A percentile compares a stretch with the other conserved stretches of the same genome.
Evolutionary conservation across 768 basidiomycete genomes (phyloP).

Genomic region (Hypsizygus marmoreus): DNA sequence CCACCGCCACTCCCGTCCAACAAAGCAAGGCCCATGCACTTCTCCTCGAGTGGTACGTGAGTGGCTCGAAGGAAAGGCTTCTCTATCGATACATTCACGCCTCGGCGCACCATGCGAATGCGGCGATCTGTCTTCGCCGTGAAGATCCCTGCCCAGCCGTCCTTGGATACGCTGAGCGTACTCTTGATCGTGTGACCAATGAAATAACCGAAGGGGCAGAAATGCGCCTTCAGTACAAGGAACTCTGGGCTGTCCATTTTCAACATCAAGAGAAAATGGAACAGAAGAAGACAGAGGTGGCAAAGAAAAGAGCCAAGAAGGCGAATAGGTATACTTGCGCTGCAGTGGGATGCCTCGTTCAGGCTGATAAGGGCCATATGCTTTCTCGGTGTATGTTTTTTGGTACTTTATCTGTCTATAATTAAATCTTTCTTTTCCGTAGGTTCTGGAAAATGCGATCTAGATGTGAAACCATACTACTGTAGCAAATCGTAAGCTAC

Average conservation of each 20-base stretch:
- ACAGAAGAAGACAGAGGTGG: conserved; percentile 17
- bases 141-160: conserved; percentile 17
- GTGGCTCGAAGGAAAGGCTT: not conserved
- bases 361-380: conserved; percentile 27
- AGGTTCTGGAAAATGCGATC: conserved; percentile 32
- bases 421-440: not conserved
- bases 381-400: conserved; percentile 23
- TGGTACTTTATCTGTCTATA: not conserved
- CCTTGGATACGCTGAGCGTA: conserved; percentile 19
- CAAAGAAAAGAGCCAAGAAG: conserved; percentile 24
- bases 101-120: conserved; percentile 22
- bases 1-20: conserved; percentile 4
- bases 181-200: conserved; percentile 16
- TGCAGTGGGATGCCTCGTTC: conserved; percentile 25
- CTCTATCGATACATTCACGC: conserved; percentile 15
- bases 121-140: conserved; percentile 14
- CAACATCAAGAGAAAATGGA: conserved; percentile 19
- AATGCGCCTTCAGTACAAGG: conserved; percentile 19
- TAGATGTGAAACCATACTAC: conserved; percentile 32
- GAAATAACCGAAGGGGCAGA: conserved; percentile 12
- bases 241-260: conserved; percentile 20
- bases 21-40: conserved; percentile 18
- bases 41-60: conserved; percentile 15
- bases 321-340: conserved; percentile 31
- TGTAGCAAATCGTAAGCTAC: conserved; percentile 33